phyloP scores from a whole-genome alignment of 106 monocot genomes.

The Agapanthus africanus region DNA sequence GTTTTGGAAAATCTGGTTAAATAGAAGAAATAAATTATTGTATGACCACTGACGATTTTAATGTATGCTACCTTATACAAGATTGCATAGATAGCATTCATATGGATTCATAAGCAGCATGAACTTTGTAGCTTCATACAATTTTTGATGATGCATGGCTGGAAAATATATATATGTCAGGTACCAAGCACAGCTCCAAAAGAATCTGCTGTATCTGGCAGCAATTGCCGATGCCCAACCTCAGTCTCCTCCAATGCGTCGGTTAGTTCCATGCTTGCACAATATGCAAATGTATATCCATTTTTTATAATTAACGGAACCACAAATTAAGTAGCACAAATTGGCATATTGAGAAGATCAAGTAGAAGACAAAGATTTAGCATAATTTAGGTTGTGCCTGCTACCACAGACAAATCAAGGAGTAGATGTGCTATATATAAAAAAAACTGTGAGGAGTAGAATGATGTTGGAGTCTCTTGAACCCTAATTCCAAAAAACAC shows the following conservation, averaged over 20 bases:
- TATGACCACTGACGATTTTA: too few species aligned
- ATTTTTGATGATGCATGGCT: not conserved
- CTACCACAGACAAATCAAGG: too few species aligned
- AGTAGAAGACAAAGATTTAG: too few species aligned
- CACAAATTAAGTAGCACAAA: not conserved
- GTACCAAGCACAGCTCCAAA: constrained; percentile 93
- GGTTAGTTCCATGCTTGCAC: constrained; percentile 23
- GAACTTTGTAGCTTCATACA: too few species aligned
- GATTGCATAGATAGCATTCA: not conserved
- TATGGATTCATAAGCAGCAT: too few species aligned
- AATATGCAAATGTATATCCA: not conserved
- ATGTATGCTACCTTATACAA: not conserved
- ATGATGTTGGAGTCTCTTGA: not conserved
- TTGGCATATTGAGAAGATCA: not conserved
- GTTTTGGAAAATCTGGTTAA: too few species aligned
- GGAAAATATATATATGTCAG: constrained; percentile 28
- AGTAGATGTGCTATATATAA: not conserved
- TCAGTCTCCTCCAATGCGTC: constrained; percentile 18
- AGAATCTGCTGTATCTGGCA: constrained; percentile 85
- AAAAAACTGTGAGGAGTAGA: not conserved
- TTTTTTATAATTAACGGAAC: not conserved
- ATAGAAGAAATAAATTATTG: too few species aligned
- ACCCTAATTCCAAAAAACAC: not conserved
- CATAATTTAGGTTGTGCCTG: too few species aligned
- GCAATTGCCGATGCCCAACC: constrained; percentile 96